Evolutionary conservation across 257 asterid species (phyloP).

Genomic region (Penstemon barbatus): DNA sequence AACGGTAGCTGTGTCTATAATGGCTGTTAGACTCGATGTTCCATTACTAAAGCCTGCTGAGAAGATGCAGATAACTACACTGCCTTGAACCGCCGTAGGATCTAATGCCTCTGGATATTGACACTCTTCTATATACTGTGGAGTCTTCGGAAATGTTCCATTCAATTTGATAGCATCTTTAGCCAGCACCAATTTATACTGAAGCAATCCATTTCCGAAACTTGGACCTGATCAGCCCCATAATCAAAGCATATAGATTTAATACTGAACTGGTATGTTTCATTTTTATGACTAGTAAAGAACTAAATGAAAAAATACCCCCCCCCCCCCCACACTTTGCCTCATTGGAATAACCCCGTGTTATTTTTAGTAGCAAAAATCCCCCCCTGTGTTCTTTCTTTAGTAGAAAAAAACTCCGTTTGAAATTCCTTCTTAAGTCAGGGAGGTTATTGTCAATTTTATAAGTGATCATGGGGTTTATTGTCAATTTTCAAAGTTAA

Average conservation of each 20-base stretch:
- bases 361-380: too few species aligned
- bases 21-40: constrained; percentile 54
- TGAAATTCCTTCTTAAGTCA: too few species aligned
- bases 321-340: too few species aligned
- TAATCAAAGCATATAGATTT: background rate
- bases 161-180: constrained; percentile 58
- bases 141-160: constrained; percentile 53
- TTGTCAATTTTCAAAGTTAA: too few species aligned
- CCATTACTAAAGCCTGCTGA: constrained; percentile 77
- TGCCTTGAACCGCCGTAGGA: constrained; percentile 52
- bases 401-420: too few species aligned
- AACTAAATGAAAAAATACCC: too few species aligned
- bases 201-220: constrained; percentile 58
- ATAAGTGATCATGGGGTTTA: too few species aligned
- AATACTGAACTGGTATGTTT: background rate
- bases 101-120: constrained; percentile 78
- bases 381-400: too few species aligned
- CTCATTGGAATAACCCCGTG: too few species aligned
- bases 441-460: too few species aligned
- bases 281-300: background rate
- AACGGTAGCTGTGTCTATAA: constrained; percentile 59
- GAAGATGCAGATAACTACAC: constrained; percentile 81
- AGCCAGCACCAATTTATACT: constrained; percentile 66
- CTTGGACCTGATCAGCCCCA: constrained; percentile 53
- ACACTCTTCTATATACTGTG: constrained; percentile 67